A percentile compares a stretch with the other conserved stretches of the same genome.
Evolutionary conservation across 768 basidiomycete species (phyloP).

Genomic region (Rhizopogon rudus): DNA sequence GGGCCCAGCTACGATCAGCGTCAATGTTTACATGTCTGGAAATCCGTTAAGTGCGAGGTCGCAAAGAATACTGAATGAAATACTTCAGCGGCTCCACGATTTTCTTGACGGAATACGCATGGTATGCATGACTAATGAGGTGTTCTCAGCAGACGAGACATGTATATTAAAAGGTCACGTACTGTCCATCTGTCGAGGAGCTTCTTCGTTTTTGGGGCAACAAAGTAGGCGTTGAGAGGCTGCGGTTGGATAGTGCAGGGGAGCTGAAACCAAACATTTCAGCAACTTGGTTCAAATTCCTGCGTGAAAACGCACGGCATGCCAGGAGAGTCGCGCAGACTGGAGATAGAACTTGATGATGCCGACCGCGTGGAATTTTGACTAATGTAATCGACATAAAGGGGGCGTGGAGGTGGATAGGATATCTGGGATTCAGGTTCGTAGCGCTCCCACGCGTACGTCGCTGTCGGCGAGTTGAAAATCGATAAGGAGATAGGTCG

Average conservation of each 20-base stretch:
- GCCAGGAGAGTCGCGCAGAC: conserved; percentile 23
- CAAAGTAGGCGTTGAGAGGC: conserved; percentile 23
- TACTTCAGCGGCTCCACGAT: conserved; percentile 26
- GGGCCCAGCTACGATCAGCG: conserved; percentile 11
- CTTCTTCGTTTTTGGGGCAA: conserved; percentile 29
- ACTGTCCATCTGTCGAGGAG: conserved; percentile 25
- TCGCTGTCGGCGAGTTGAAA: conserved; percentile 39
- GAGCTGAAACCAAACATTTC: conserved; percentile 19
- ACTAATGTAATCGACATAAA: conserved; percentile 33
- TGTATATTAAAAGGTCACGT: conserved; percentile 6
- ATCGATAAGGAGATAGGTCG: conserved; percentile 33
- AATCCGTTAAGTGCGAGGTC: conserved; percentile 7
- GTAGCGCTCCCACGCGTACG: conserved; percentile 45
- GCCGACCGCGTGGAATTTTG: conserved; percentile 27
- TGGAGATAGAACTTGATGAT: conserved; percentile 26
- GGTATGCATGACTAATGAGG: background rate
- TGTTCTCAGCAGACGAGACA: background rate
- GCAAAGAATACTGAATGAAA: conserved; percentile 2
- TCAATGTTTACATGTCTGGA: conserved; percentile 18
- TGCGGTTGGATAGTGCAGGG: conserved; percentile 21
- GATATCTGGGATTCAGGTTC: conserved; percentile 39
- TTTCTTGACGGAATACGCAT: conserved; percentile 10
- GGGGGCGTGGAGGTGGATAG: conserved; percentile 33
- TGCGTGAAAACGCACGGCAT: conserved; percentile 24
- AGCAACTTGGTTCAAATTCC: conserved; percentile 6